phyloP scores from a whole-genome alignment of 2,329 filamentous ascomycete genomes.

The Trichoderma oligosporum region DNA sequence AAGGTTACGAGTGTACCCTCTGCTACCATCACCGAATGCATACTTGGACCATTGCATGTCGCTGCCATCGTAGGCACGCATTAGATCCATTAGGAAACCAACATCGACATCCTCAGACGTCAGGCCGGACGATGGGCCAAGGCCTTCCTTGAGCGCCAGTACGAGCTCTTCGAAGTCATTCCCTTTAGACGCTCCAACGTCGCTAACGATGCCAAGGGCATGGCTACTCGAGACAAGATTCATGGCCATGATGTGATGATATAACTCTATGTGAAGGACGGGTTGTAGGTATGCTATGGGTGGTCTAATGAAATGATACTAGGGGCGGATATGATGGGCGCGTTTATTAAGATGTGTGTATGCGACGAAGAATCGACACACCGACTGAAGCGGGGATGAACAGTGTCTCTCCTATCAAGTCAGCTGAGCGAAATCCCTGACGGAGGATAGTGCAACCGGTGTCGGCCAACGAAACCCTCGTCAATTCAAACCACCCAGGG shows the following conservation, averaged over 20 bases:
- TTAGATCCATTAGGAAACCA: slow-evolving; percentile 63
- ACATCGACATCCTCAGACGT: slow-evolving; percentile 79
- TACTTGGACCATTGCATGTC: slow-evolving; percentile 70
- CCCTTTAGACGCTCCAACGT: slow-evolving; percentile 23
- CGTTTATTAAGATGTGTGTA: not conserved
- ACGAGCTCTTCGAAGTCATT: slow-evolving; percentile 67
- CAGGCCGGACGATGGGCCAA: slow-evolving; percentile 78
- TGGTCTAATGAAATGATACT: not conserved
- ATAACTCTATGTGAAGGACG: not conserved
- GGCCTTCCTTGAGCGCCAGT: slow-evolving; percentile 63
- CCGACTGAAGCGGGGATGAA: slow-evolving; percentile 28
- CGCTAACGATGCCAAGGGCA: slow-evolving; percentile 22
- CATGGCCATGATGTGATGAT: slow-evolving; percentile 35
- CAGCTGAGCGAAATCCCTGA: slow-evolving; percentile 21
- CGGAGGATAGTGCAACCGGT: slow-evolving; percentile 15
- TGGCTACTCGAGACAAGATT: slow-evolving; percentile 30
- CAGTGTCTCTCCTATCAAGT: slow-evolving; percentile 23
- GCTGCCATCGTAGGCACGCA: slow-evolving; percentile 69
- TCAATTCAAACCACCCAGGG: slow-evolving; percentile 1
- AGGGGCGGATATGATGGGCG: not conserved
- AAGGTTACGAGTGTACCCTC: slow-evolving; percentile 80
- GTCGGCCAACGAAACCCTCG: slow-evolving; percentile 21
- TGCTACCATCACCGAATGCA: slow-evolving; percentile 65
- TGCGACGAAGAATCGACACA: slow-evolving; percentile 26
- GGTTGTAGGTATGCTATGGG: slow-evolving; percentile 7